Evolutionary conservation across 2,329 filamentous ascomycete genomes (phyloP).

Genomic region (Atkinsonella texensis): DNA sequence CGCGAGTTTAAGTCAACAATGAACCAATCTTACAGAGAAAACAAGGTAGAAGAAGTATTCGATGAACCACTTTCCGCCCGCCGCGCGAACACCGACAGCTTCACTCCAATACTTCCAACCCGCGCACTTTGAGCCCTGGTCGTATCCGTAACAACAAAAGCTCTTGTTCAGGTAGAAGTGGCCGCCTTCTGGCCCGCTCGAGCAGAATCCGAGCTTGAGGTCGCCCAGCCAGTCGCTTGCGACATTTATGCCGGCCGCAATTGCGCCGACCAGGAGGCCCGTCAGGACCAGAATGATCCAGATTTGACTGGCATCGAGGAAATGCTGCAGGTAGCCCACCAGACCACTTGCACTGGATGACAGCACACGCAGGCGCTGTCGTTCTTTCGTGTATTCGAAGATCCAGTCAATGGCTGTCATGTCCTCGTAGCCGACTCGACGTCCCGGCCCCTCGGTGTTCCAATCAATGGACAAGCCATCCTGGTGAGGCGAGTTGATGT

Average conservation of each 20-base stretch:
- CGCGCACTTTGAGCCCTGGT: slow-evolving; percentile 66
- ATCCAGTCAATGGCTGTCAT: slow-evolving; percentile 99
- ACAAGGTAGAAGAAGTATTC: slow-evolving; percentile 79
- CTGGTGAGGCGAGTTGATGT: slow-evolving; percentile 23
- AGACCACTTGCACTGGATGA: slow-evolving; percentile 57
- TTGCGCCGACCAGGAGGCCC: slow-evolving; percentile 67
- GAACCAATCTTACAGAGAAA: slow-evolving; percentile 54
- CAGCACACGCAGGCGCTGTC: slow-evolving; percentile 72
- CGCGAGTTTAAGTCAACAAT: not conserved
- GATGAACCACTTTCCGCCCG: slow-evolving; percentile 63
- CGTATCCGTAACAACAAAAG: slow-evolving; percentile 91
- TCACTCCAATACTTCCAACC: slow-evolving; percentile 83
- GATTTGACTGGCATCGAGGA: slow-evolving; percentile 78
- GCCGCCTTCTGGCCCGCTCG: slow-evolving; percentile 60
- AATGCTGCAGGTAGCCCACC: slow-evolving; percentile 57
- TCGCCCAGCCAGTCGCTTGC: slow-evolving; percentile 89
- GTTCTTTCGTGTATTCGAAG: slow-evolving; percentile 94
- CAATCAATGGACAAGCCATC: slow-evolving; percentile 54
- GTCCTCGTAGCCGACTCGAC: slow-evolving; percentile 89
- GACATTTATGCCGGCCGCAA: slow-evolving; percentile 84
- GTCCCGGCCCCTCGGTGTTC: slow-evolving; percentile 80
- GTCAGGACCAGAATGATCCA: slow-evolving; percentile 84
- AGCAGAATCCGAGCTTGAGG: slow-evolving; percentile 81
- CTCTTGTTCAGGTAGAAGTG: slow-evolving; percentile 81
- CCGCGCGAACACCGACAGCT: slow-evolving; percentile 54